A percentile compares a stretch with the other conserved stretches of the same genome.
phyloP scores from a whole-genome alignment of 495 filamentous ascomycete genomes.

The Neurospora tetrasperma region DNA sequence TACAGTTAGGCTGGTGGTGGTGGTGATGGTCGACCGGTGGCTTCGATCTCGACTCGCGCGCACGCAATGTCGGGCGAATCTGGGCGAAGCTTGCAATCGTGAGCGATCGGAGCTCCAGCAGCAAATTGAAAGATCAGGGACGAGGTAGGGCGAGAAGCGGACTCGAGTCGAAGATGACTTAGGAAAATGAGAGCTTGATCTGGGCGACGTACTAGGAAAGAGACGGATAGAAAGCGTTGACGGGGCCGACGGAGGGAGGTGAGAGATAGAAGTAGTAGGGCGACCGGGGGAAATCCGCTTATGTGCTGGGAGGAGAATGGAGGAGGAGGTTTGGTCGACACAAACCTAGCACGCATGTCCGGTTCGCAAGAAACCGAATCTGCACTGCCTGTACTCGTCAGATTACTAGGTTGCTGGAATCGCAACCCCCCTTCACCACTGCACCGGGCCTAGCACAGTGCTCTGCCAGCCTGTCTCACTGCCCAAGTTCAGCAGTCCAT shows the following conservation, averaged over 20 bases:
- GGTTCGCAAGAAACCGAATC: background rate
- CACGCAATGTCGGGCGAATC: constrained; percentile 12
- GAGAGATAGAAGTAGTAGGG: background rate
- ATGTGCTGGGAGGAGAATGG: background rate
- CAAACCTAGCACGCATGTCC: background rate
- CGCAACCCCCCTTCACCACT: background rate
- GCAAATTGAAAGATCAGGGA: constrained; percentile 2
- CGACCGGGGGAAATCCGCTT: background rate
- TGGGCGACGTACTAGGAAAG: background rate
- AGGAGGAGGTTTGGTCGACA: background rate
- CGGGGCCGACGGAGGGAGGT: background rate
- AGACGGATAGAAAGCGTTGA: background rate
- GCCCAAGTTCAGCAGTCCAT: background rate
- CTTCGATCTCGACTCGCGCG: constrained; percentile 16
- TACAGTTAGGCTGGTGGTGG: constrained; percentile 17
- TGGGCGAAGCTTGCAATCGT: constrained; percentile 8
- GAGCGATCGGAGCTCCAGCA: constrained; percentile 12
- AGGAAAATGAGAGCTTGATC: background rate
- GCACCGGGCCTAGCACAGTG: background rate
- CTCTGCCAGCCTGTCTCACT: background rate
- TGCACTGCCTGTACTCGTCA: background rate
- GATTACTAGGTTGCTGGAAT: background rate
- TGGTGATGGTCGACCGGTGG: constrained; percentile 18
- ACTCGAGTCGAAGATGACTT: background rate
- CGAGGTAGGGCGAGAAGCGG: background rate